Percentiles rank a stretch among this genome's conserved stretches.
phyloP scores from a whole-genome alignment of 2,329 filamentous ascomycete genomes.

The Tolypocladium ophioglossoides region DNA sequence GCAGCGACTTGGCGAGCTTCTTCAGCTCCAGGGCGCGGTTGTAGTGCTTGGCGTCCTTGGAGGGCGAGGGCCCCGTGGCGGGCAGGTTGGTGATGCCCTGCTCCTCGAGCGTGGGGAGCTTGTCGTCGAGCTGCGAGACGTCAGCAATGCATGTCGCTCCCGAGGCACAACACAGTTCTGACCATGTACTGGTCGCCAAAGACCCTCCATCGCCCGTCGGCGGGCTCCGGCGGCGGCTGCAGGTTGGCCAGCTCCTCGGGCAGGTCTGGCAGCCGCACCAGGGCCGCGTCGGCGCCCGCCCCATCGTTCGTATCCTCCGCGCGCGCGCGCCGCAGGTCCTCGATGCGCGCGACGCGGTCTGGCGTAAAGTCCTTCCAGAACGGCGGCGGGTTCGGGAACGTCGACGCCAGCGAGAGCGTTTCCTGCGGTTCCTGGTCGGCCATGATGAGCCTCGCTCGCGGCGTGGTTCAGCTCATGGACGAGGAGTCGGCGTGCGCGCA shows the following conservation, averaged over 20 bases:
- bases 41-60: conserved; percentile 43
- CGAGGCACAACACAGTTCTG: neutral
- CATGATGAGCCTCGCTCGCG: conserved; percentile 31
- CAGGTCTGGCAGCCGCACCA: conserved; percentile 34
- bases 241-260: conserved; percentile 66
- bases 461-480: conserved; percentile 1
- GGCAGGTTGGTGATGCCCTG: conserved; percentile 60
- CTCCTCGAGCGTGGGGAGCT: conserved; percentile 56
- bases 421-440: conserved; percentile 36
- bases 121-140: conserved; percentile 40
- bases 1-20: conserved; percentile 69
- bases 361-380: conserved; percentile 85
- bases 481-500: neutral
- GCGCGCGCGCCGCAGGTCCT: conserved; percentile 29
- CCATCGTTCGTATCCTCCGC: conserved; percentile 14
- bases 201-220: conserved; percentile 57
- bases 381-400: conserved; percentile 77
- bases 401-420: conserved; percentile 42
- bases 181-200: conserved; percentile 60
- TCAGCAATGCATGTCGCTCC: neutral
- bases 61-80: conserved; percentile 24
- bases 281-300: conserved; percentile 12
- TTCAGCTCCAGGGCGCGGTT: conserved; percentile 61
- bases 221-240: conserved; percentile 69
- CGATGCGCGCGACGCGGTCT: conserved; percentile 53